Percentiles rank a stretch among this genome's conserved stretches.
These are phyloP conservation scores for Cladophialophora immunda DNA, from an alignment of 2,329 filamentous ascomycete genomes.

Conservation along the genomic window DNA sequence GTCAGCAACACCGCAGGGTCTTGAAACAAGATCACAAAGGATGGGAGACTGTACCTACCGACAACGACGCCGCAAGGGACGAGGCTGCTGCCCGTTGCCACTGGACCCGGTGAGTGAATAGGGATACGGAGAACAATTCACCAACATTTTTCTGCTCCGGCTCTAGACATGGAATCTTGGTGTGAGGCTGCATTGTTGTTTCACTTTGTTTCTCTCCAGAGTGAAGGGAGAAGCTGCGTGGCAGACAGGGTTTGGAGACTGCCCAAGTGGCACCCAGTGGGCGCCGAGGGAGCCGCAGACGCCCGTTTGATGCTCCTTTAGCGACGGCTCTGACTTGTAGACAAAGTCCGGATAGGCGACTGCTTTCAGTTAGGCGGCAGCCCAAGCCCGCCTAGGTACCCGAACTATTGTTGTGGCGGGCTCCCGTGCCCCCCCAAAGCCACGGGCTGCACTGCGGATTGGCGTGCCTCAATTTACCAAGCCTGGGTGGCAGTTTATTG, in stretches of 20 bases:
- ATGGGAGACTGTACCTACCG: background rate
- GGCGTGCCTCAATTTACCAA: constrained; percentile 11
- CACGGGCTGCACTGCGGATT: background rate
- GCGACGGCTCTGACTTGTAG: background rate
- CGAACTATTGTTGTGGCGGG: background rate
- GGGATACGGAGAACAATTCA: background rate
- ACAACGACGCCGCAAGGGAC: background rate
- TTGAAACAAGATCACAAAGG: background rate
- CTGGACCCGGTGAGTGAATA: background rate
- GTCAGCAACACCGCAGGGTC: background rate
- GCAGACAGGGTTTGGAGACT: background rate
- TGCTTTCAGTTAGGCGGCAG: background rate
- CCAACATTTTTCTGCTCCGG: background rate
- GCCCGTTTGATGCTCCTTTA: constrained; percentile 1
- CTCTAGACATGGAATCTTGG: background rate
- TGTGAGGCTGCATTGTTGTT: background rate
- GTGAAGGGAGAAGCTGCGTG: background rate
- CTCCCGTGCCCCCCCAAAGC: background rate
- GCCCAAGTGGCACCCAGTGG: background rate
- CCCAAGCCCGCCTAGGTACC: background rate
- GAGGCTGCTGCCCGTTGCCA: background rate
- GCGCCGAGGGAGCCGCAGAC: constrained; percentile 1
- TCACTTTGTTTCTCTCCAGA: background rate
- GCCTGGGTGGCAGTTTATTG: constrained; percentile 9
- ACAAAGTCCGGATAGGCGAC: constrained; percentile 1